These are phyloP conservation scores for Globisporangium sylvaticum DNA, from an alignment of 352 stramenopile genomes.

Conservation along the genomic window DNA sequence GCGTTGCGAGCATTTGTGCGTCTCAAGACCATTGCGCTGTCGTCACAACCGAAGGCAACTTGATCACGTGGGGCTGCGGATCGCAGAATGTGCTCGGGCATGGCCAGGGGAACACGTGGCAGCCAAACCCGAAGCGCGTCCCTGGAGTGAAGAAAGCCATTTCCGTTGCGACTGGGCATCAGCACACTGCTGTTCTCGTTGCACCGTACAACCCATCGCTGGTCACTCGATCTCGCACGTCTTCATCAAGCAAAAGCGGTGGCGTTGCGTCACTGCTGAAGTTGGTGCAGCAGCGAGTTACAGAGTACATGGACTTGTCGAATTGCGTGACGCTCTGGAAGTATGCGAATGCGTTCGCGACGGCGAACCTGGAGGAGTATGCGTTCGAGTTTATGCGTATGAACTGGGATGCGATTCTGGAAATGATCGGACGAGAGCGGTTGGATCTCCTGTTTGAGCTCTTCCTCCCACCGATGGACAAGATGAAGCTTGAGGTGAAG, in stretches of 20 bases:
- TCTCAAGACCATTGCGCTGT: slow-evolving; percentile 79
- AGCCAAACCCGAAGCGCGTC: slow-evolving; percentile 75
- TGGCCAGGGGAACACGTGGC: slow-evolving; percentile 68
- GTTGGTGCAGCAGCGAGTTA: slow-evolving; percentile 46
- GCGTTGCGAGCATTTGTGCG: slow-evolving; percentile 54
- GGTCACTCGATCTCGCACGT: not conserved
- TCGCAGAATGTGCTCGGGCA: slow-evolving; percentile 69
- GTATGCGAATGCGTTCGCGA: slow-evolving; percentile 51
- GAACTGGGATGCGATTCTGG: slow-evolving; percentile 76
- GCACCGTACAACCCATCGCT: slow-evolving; percentile 30
- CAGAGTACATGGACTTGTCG: slow-evolving; percentile 46
- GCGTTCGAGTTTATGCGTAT: slow-evolving; percentile 59
- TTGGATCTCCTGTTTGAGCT: slow-evolving; percentile 64
- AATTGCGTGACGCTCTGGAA: slow-evolving; percentile 61
- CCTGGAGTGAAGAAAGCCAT: slow-evolving; percentile 69
- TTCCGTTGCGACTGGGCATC: slow-evolving; percentile 57
- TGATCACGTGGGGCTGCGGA: slow-evolving; percentile 75
- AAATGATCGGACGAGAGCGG: slow-evolving; percentile 52
- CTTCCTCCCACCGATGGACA: slow-evolving; percentile 35
- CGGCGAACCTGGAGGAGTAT: slow-evolving; percentile 36
- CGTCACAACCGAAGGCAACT: slow-evolving; percentile 51
- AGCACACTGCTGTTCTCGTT: slow-evolving; percentile 74
- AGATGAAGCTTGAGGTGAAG: slow-evolving; percentile 14
- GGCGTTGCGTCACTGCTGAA: slow-evolving; percentile 25
- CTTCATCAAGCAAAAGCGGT: not conserved